phyloP scores from a whole-genome alignment of 2,329 filamentous ascomycete genomes.

The Cladophialophora psammophila region DNA sequence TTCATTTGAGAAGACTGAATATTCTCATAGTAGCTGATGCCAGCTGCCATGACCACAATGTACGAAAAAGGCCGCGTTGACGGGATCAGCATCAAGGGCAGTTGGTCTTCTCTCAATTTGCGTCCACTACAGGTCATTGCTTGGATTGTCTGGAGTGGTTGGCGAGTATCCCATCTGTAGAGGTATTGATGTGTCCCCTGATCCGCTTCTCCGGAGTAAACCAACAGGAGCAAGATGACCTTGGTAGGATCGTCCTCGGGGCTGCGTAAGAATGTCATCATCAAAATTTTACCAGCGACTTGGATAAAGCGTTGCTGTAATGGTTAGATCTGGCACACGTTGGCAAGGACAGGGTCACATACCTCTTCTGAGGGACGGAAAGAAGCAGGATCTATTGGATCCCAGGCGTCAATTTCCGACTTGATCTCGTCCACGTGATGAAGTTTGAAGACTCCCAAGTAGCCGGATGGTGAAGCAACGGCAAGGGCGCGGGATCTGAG shows the following conservation, averaged over 20 bases:
- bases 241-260: constrained; percentile 69
- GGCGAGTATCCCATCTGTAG: constrained; percentile 62
- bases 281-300: constrained; percentile 77
- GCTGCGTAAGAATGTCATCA: constrained; percentile 85
- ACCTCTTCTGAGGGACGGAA: constrained; percentile 65
- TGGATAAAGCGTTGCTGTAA: constrained; percentile 57
- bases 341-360: constrained; percentile 42
- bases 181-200: constrained; percentile 54
- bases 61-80: constrained; percentile 75
- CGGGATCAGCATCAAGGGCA: constrained; percentile 76
- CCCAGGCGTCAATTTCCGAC: constrained; percentile 43
- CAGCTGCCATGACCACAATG: constrained; percentile 68
- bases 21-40: constrained; percentile 59
- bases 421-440: constrained; percentile 64
- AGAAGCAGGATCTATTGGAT: constrained; percentile 50
- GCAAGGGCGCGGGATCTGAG: constrained; percentile 65
- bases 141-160: constrained; percentile 34
- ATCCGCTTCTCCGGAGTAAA: constrained; percentile 51
- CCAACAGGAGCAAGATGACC: constrained; percentile 76
- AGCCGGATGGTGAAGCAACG: constrained; percentile 72
- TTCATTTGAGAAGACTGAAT: constrained; percentile 43
- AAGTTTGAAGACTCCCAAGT: constrained; percentile 76
- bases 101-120: constrained; percentile 50
- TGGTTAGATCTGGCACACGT: constrained; percentile 12
- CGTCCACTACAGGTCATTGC: constrained; percentile 41